These are phyloP conservation scores for Sclerotinia glacialis DNA, from an alignment of 2,329 filamentous ascomycete genomes.

Conservation along the genomic window DNA sequence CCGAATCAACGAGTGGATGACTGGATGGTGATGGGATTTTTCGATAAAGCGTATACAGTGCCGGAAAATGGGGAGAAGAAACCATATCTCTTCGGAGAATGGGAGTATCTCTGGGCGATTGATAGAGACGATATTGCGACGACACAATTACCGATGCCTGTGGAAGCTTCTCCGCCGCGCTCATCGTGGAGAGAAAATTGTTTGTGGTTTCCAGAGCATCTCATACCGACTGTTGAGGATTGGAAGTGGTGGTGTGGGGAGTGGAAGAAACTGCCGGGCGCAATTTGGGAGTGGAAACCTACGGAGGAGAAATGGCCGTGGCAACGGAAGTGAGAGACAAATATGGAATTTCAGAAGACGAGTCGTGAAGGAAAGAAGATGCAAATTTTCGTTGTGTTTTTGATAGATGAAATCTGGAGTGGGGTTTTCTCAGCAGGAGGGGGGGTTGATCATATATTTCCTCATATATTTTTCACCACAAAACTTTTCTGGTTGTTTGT, in stretches of 20 bases:
- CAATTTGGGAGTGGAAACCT: not conserved
- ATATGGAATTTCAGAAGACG: not conserved
- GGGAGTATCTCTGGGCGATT: not conserved
- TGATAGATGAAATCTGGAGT: too few species aligned
- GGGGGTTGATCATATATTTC: not conserved
- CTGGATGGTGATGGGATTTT: not conserved
- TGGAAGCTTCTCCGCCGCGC: rapidly evolving
- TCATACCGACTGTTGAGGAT: not conserved
- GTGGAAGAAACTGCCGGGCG: slow-evolving; percentile 7
- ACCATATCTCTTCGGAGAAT: not conserved
- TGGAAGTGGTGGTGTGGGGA: slow-evolving; percentile 10
- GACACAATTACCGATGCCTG: rapidly evolving
- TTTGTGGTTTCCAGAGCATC: not conserved
- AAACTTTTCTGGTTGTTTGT: not conserved
- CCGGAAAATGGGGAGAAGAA: not conserved
- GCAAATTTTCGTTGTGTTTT: not conserved
- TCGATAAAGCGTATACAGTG: not conserved
- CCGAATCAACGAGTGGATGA: not conserved
- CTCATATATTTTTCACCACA: too few species aligned
- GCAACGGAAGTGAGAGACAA: not conserved
- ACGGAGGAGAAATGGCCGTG: not conserved
- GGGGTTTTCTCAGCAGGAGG: rapidly evolving
- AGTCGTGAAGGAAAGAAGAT: not conserved
- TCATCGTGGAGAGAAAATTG: not conserved
- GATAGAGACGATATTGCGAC: not conserved